phyloP scores from a whole-genome alignment of 2,329 filamentous ascomycete species.

The Stachybotrys chartarum region DNA sequence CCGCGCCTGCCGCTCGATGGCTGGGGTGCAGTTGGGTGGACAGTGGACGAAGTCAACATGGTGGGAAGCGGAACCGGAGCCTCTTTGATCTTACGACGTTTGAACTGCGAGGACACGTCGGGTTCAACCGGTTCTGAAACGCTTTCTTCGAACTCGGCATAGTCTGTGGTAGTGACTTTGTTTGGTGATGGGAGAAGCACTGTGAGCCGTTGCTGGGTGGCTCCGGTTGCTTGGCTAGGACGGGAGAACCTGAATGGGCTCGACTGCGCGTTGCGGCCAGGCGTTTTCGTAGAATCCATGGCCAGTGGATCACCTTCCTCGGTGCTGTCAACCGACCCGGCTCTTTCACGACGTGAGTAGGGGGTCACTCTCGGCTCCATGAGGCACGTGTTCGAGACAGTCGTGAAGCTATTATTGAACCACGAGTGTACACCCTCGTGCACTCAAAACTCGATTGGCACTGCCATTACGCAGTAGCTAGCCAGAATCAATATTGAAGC shows the following conservation, averaged over 20 bases:
- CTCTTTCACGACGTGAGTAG: not conserved
- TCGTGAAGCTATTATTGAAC: no score
- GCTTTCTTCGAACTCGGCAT: not conserved
- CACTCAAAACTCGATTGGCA: no score
- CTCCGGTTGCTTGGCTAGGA: not conserved
- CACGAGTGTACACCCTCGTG: no score
- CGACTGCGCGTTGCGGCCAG: not conserved
- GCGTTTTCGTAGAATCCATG: not conserved
- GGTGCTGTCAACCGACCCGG: not conserved
- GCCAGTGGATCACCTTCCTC: not conserved
- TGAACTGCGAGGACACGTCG: not conserved
- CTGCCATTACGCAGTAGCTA: no score
- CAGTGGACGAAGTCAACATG: not conserved
- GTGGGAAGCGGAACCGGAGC: not conserved
- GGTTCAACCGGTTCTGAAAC: not conserved
- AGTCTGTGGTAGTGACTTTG: not conserved
- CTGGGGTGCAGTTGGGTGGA: not conserved
- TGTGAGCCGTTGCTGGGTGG: not conserved
- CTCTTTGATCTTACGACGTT: not conserved
- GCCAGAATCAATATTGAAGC: no score
- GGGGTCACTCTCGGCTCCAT: no score
- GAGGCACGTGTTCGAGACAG: no score
- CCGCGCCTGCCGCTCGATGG: slow-evolving; percentile 21
- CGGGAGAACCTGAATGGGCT: not conserved
- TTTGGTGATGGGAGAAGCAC: not conserved